Evolutionary conservation across 108 stramenopile species (phyloP).

Genomic region (Hondaea fermentalgiana): DNA sequence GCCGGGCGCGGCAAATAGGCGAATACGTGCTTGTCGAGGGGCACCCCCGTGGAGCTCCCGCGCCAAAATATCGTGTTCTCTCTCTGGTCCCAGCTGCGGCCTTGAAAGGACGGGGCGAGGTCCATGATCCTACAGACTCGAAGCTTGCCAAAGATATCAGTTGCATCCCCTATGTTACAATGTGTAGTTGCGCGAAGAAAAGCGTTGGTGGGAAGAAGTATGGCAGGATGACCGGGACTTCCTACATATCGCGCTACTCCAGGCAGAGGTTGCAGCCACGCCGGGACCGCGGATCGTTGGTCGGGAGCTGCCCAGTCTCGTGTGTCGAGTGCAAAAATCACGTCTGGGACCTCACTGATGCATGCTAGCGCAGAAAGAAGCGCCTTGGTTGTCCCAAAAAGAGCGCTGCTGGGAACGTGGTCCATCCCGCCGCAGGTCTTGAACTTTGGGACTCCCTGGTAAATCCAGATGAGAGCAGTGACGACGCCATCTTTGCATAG

Average conservation of each 20-base stretch:
- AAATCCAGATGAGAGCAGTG: not conserved
- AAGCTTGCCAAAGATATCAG: not conserved
- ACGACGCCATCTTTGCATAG: not conserved
- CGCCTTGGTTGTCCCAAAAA: not conserved
- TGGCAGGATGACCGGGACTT: not conserved
- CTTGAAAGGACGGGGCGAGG: not conserved
- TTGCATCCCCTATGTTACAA: not conserved
- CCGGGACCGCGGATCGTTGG: not conserved
- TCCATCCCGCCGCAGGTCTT: not conserved
- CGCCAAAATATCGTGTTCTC: not conserved
- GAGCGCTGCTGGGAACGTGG: not conserved
- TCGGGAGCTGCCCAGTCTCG: not conserved
- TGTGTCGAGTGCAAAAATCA: not conserved
- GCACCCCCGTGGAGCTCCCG: not conserved
- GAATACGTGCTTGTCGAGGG: not conserved
- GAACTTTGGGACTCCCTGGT: not conserved
- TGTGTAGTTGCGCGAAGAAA: not conserved
- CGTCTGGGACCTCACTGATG: not conserved
- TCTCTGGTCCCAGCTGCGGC: not conserved
- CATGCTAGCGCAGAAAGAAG: not conserved
- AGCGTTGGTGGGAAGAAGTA: not conserved
- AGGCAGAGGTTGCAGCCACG: not conserved
- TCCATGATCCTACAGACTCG: not conserved
- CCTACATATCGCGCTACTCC: not conserved
- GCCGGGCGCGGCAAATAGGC: conserved; percentile 11